These are phyloP conservation scores for Cladophialophora carrionii DNA, from an alignment of 2,329 filamentous ascomycete genomes.

Conservation along the genomic window DNA sequence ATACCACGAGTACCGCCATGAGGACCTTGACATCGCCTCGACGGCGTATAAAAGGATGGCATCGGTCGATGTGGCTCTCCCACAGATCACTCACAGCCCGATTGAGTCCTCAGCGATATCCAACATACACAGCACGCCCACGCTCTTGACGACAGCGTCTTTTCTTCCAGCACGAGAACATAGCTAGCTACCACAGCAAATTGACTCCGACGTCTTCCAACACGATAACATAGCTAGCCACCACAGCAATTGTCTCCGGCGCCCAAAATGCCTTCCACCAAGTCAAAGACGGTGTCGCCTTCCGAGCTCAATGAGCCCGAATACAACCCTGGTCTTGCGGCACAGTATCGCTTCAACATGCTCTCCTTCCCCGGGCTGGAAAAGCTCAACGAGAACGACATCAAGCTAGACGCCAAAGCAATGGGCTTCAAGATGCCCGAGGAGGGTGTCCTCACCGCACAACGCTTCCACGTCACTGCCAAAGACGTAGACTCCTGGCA, in stretches of 20 bases:
- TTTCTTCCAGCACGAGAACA: neutral
- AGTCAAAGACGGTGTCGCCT: neutral
- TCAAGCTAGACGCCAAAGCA: neutral
- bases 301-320: neutral
- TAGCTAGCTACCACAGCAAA: neutral
- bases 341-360: neutral
- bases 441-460: neutral
- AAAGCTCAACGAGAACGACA: neutral
- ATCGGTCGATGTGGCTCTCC: neutral
- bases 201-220: neutral
- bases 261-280: neutral
- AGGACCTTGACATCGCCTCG: neutral
- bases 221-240: neutral
- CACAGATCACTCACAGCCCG: neutral
- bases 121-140: neutral
- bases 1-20: neutral
- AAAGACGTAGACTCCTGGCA: neutral
- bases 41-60: neutral
- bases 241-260: neutral
- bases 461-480: neutral
- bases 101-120: neutral
- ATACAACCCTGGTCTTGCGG: neutral
- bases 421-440: neutral
- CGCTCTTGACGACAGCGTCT: neutral
- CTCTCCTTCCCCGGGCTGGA: neutral